Evolutionary conservation across 2,329 filamentous ascomycete species (phyloP).

Genomic region (Neofusicoccum umdonicola): DNA sequence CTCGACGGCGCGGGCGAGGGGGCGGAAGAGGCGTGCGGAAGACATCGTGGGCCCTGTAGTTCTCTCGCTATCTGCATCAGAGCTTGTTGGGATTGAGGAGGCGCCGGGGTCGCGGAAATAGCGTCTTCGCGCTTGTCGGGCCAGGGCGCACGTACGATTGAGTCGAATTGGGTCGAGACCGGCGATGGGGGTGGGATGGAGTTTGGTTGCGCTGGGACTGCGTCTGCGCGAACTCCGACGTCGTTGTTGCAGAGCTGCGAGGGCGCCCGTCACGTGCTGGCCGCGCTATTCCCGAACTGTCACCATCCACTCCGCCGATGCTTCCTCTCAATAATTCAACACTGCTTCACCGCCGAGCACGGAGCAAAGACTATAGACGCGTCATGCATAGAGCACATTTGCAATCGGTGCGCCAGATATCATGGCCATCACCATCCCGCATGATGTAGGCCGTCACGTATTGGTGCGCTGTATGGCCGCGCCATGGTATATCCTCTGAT

Average conservation of each 20-base stretch:
- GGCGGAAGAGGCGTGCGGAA: constrained; percentile 41
- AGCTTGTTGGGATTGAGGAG: constrained; percentile 21
- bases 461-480: too few species aligned
- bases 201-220: constrained; percentile 7
- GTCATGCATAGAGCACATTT: too few species aligned
- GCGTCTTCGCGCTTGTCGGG: background rate
- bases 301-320: background rate
- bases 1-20: constrained; percentile 38
- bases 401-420: too few species aligned
- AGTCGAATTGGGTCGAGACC: constrained; percentile 13
- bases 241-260: constrained; percentile 12
- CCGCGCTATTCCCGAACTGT: background rate
- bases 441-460: too few species aligned
- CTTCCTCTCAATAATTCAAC: background rate
- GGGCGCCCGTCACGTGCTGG: background rate
- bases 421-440: too few species aligned
- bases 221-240: constrained; percentile 6
- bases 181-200: constrained; percentile 13
- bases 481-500: too few species aligned
- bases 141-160: constrained; percentile 13
- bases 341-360: background rate
- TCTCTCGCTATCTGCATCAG: background rate
- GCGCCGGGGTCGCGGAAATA: background rate
- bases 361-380: background rate
- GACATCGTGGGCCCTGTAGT: constrained; percentile 33